Evolutionary conservation across 352 stramenopile species (phyloP), one percentile per base, ranked within the genome.

Genomic region (Phytophthora europaea): DNA sequence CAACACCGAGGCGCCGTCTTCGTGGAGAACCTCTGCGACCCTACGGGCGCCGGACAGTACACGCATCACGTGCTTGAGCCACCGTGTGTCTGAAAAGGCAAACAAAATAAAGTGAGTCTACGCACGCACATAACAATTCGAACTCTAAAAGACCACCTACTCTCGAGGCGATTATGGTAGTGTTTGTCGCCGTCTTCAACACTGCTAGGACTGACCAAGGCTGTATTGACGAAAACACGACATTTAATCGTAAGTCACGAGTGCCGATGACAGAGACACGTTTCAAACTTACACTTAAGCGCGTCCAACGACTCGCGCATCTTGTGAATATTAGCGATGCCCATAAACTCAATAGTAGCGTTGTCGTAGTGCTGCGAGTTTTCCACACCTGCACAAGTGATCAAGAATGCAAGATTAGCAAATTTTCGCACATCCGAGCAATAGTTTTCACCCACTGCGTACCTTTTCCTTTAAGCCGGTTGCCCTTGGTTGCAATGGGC

Each of bases 241-340:
- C n/a, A 45, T n/a, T 2, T 22, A 1, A 75, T 13, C 38, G 34
- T 73, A 2, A 80, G 47, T 56, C 20, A 53, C 8, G 13, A 53
- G 7, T 22, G 7, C 18, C 16, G 6, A 52, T 18, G 3, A 23
- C 45, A 16, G 45, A 52, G 13, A 26, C 58, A 40, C 40, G 18
- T 3, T 50, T 20, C 15, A 55, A 55, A 81, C 84, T 51, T 70
- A 94, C 87, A 73, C 65, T 94, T 90, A 4, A 98, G 65, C 13
- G 81, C 76, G 70, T 98, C 91, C 65, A 99, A 88, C 0, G 94
- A 97, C 72, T 99, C 94, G 55, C 98, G 96, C 84, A 99, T 99
- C 61, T 97, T 98, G 87, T 99, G 98, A 71, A 99, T 99, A 77
- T 99, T 99, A 16, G 93, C 96, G 72, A 99, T 99, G 23, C 97